A percentile compares a stretch with the other conserved stretches of the same genome.
Conservation (phyloP, 1,284 basidiomycete genomes). For the Rhodotorula sp. region DNA sequence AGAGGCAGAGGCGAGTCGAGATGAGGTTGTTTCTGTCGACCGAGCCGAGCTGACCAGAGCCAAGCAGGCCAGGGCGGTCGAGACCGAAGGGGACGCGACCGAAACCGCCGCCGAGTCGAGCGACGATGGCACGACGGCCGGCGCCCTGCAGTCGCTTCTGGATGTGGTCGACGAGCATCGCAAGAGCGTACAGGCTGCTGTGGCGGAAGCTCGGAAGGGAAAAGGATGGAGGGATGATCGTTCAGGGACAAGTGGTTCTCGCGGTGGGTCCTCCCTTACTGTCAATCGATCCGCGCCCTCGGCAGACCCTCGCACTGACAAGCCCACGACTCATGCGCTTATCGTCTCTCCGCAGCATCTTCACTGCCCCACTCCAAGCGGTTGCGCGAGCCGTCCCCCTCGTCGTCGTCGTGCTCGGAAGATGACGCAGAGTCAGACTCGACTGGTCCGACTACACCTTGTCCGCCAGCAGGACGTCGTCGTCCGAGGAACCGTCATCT, state of each 20-base stretch:
- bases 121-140: background rate
- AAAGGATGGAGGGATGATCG: background rate
- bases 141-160: background rate
- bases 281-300: too few relatives aligned
- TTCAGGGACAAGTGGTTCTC: too few relatives aligned
- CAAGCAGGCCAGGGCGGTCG: background rate
- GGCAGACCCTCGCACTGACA: too few relatives aligned
- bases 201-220: background rate
- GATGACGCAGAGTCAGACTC: too few relatives aligned
- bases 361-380: background rate
- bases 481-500: background rate
- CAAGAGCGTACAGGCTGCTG: background rate
- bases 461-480: background rate
- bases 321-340: too few relatives aligned
- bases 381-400: too few relatives aligned
- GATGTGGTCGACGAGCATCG: background rate
- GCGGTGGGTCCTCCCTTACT: too few relatives aligned
- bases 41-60: background rate
- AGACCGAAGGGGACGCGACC: too few relatives aligned
- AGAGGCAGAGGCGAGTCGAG: background rate
- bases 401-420: background rate
- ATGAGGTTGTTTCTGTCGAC: too few relatives aligned
- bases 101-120: background rate
- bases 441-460: background rate
- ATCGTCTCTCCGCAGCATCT: too few relatives aligned